Evolutionary conservation across 1,284 basidiomycete genomes (phyloP), one percentile per base, ranked within the genome.

Genomic region (Fereydounia khargensis): DNA sequence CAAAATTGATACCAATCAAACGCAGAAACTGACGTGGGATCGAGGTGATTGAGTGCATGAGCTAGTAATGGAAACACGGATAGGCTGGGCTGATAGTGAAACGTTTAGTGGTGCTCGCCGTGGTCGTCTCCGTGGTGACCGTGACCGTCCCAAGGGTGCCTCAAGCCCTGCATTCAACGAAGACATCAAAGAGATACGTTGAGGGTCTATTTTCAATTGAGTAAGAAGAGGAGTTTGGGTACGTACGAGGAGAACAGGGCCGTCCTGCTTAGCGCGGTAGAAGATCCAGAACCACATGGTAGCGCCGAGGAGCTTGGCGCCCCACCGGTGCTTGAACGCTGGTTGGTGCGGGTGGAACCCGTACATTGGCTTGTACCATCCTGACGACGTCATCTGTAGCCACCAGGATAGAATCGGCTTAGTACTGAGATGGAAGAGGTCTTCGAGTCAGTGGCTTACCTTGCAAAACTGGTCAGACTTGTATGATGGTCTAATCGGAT

Each of bases 211-310:
- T n/a, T n/a, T n/a, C n/a, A 18, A 25, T 4, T 16, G 27, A 3
- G 21, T 38, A 23, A 18, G 19, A 39, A 24, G 1, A 5, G 14
- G 27, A 11, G 22, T 17, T 2, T 18, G 18, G n/a, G n/a, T n/a
- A 69, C 68, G 65, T 55, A 75, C 73, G 31, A 75, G 52, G 17
- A 75, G 41, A 28, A 74, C 71, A 21, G 73, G 62, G 23, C 73
- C 73, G 38, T 75, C 73, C 48, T 75, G 68, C 49, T 68, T 72
- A 31, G 65, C 66, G 11, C 73, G 50, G 47, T 74, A 74, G 30
- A 75, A 62, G 49, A 75, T 69, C 65, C 65, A 75, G 51, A 75
- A 75, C 70, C 69, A 72, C 71, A 74, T 73, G 34, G 68, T 66
- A 5, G 61, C 73, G 21, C 73, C 73, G 16, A 75, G 51, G 14